These are phyloP conservation scores for Euphrasia confusa DNA, from an alignment of 257 asterid genomes.

Conservation along the genomic window DNA sequence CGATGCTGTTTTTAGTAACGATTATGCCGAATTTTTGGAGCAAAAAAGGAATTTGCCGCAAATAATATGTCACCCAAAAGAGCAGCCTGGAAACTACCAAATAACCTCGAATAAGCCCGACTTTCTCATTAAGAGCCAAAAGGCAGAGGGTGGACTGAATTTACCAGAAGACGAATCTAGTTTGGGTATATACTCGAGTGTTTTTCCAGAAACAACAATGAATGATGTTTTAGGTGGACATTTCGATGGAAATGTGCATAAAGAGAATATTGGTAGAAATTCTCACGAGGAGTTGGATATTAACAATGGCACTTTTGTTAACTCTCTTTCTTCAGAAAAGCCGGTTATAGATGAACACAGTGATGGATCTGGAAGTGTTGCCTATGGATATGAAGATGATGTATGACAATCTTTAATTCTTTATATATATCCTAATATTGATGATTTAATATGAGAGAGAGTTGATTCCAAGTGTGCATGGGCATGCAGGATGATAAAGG, in stretches of 20 bases:
- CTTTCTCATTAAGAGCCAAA: slow-evolving; percentile 35
- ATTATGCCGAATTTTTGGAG: slow-evolving; percentile 25
- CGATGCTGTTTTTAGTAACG: slow-evolving; percentile 12
- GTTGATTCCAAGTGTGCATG: slow-evolving; percentile 19
- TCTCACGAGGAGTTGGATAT: slow-evolving; percentile 24
- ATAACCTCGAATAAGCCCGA: slow-evolving; percentile 29
- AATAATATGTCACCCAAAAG: slow-evolving; percentile 30
- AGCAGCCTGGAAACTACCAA: slow-evolving; percentile 24
- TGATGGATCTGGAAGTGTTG: slow-evolving; percentile 38
- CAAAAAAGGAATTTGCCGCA: slow-evolving; percentile 32
- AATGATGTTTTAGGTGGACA: neutral
- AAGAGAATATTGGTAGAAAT: slow-evolving; percentile 16
- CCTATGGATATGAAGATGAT: slow-evolving; percentile 40
- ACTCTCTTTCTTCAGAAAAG: slow-evolving; percentile 29
- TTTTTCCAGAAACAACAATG: slow-evolving; percentile 1
- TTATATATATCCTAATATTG: slow-evolving; percentile 14
- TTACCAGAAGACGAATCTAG: no score
- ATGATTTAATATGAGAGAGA: slow-evolving; percentile 1
- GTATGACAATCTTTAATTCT: slow-evolving; percentile 29
- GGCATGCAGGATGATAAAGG: slow-evolving; percentile 39
- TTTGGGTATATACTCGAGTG: no score
- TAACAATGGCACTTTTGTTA: slow-evolving; percentile 24
- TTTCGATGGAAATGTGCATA: neutral
- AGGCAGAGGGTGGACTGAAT: slow-evolving; percentile 23
- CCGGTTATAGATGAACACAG: slow-evolving; percentile 35